Percentiles rank a stretch among this genome's conserved stretches.
These are phyloP conservation scores for Sequoia sempervirens DNA, from an alignment of 75 land plant species.

Conservation along the genomic window DNA sequence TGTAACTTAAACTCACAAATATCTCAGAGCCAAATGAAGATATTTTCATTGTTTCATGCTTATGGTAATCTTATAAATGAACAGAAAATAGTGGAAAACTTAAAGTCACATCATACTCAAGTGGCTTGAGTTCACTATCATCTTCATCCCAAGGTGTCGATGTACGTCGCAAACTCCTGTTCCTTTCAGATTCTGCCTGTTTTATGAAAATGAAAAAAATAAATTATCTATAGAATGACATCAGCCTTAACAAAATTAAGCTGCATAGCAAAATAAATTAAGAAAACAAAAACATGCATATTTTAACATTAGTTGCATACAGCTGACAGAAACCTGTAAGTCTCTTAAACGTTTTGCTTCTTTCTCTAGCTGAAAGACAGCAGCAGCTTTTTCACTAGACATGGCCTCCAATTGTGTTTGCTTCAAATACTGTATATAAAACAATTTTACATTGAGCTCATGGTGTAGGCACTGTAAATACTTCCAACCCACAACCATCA, in stretches of 20 bases:
- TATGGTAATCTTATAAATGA: not conserved
- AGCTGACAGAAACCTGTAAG: conserved; percentile 42
- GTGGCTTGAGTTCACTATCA: conserved; percentile 58
- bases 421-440: conserved; percentile 62
- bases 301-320: not conserved
- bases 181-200: conserved; percentile 79
- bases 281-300: not conserved
- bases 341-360: conserved; percentile 66
- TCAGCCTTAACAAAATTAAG: not conserved
- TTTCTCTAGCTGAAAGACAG: conserved; percentile 79
- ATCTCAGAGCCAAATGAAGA: not conserved
- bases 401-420: conserved; percentile 91
- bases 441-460: conserved; percentile 7
- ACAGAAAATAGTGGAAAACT: not conserved
- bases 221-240: not conserved
- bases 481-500: not conserved
- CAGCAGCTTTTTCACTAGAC: conserved; percentile 96
- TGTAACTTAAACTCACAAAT: not conserved
- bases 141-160: conserved; percentile 78
- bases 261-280: not conserved
- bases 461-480: not conserved
- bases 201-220: not conserved
- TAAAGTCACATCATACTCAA: conserved; percentile 51
- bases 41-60: not conserved
- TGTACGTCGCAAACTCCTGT: conserved; percentile 50